Base-by-base conservation (phyloP, 2,329 filamentous ascomycete species). In the Ceratocystis papillata region DNA sequence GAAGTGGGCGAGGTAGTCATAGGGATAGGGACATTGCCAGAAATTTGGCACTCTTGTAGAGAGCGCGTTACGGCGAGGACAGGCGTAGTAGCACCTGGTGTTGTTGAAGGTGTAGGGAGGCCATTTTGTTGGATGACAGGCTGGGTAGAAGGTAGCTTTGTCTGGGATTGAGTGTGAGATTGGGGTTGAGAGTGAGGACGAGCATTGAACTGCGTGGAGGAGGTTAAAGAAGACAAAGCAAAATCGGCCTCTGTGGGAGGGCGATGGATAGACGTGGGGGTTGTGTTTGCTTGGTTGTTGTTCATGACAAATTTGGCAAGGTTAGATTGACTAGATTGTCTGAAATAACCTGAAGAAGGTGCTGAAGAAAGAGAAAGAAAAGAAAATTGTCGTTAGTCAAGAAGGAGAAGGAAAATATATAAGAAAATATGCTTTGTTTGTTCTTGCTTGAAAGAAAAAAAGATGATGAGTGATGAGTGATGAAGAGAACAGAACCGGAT, bases 281-380 rank as follows among this genome's bases (percentile, higher is more conserved):
- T 57, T 41, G 55, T 62, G 66, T 65, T 67, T 55, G 63, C 66
- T 50, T 62, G 72, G 70, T 76, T 73, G 70, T 74, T 77, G 74
- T 76, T 76, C 77, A 79, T 79, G 74, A 76, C 77, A 74, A 77
- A 73, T 73, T 78, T 78, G 65, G 76, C 76, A 67, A 78, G 72
- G 65, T 72, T 72, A 62, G 76, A 77, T 67, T 78, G 76, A 67
- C 76, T 76, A 67, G 76, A 74, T 71, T 77, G 75, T 72, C 71
- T 73, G 37, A 67, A 67, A 50, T 65, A 67, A 57, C 57, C 33
- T 46, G 63, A 44, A 37, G 66, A 62, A 62, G 64, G 6, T 20
- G 57, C 28, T 22, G n/a, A 62, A 53, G 20, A 62, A 30, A 55
- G 59, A 12, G 59, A 45, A 6, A 46, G 28, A 28, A 28, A 28